These are phyloP conservation scores for Suhomyces kunorum DNA, from an alignment of 1,139 yeast genomes.

Conservation along the genomic window DNA sequence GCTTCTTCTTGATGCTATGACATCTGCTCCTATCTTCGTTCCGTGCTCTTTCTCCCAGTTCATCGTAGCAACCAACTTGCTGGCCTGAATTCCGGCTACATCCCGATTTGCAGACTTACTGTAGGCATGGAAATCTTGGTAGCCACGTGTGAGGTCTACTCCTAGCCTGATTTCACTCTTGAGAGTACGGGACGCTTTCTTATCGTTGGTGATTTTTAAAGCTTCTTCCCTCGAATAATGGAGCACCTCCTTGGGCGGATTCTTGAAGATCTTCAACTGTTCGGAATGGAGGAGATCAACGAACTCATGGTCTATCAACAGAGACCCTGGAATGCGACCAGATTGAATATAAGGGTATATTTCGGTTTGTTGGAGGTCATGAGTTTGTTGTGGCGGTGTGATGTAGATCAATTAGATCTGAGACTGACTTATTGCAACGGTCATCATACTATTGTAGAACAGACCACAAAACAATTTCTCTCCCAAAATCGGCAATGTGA, in stretches of 20 bases:
- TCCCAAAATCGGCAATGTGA: no score
- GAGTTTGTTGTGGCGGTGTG: no score
- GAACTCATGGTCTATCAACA: neutral
- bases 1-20: constrained; percentile 8
- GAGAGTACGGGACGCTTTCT: neutral
- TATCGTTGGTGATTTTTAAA: neutral
- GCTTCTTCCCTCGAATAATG: constrained; percentile 7
- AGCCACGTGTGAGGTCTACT: constrained; percentile 3
- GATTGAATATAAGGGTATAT: no score
- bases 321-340: neutral
- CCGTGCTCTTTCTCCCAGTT: constrained; percentile 4
- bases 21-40: neutral
- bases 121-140: neutral
- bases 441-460: no score
- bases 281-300: neutral
- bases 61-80: constrained; percentile 4
- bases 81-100: neutral
- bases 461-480: no score
- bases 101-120: constrained; percentile 2
- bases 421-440: no score
- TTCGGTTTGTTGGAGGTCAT: no score
- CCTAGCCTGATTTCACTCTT: neutral
- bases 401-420: no score
- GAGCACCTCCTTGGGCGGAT: constrained; percentile 3
- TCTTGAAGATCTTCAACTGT: neutral